Percentiles rank a stretch among this genome's conserved stretches.
These are phyloP conservation scores for Verticillium longisporum DNA, from an alignment of 2,329 filamentous ascomycete species.

Conservation along the genomic window DNA sequence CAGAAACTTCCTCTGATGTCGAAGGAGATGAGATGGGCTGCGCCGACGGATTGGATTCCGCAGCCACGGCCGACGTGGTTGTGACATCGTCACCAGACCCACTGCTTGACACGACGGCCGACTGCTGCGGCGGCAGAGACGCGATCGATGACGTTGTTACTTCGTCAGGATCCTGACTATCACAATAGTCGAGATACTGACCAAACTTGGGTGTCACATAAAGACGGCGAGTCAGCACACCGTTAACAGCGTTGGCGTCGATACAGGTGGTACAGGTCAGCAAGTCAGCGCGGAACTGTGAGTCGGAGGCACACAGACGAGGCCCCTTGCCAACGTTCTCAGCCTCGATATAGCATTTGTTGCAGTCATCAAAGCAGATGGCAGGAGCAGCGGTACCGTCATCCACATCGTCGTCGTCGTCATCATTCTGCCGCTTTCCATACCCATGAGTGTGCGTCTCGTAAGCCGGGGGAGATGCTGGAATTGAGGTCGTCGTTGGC, in stretches of 20 bases:
- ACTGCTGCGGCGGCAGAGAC: conserved; percentile 20
- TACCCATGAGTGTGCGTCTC: conserved; percentile 10
- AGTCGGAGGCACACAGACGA: conserved; percentile 34
- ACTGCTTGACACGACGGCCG: conserved; percentile 16
- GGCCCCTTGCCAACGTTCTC: conserved; percentile 38
- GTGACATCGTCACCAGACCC: conserved; percentile 1
- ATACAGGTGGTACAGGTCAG: conserved; percentile 37
- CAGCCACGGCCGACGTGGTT: background rate
- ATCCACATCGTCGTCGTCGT: conserved; percentile 17
- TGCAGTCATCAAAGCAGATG: conserved; percentile 47
- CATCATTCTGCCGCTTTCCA: conserved; percentile 2
- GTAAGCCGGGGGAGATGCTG: conserved; percentile 1
- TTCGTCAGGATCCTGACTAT: conserved; percentile 13
- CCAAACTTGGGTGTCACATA: conserved; percentile 30
- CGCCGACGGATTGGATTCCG: conserved; percentile 1
- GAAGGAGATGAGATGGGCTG: conserved; percentile 6
- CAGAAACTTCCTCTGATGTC: background rate
- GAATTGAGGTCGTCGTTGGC: conserved; percentile 12
- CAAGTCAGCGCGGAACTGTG: conserved; percentile 31
- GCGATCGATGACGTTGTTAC: conserved; percentile 8
- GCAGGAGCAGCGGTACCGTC: conserved; percentile 28
- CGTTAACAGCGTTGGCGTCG: conserved; percentile 11
- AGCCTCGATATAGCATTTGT: conserved; percentile 39
- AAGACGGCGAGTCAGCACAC: conserved; percentile 19
- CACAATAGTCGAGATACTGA: conserved; percentile 42